phyloP scores from a whole-genome alignment of 2,329 filamentous ascomycete genomes.

The Fusarium oligoseptatum region DNA sequence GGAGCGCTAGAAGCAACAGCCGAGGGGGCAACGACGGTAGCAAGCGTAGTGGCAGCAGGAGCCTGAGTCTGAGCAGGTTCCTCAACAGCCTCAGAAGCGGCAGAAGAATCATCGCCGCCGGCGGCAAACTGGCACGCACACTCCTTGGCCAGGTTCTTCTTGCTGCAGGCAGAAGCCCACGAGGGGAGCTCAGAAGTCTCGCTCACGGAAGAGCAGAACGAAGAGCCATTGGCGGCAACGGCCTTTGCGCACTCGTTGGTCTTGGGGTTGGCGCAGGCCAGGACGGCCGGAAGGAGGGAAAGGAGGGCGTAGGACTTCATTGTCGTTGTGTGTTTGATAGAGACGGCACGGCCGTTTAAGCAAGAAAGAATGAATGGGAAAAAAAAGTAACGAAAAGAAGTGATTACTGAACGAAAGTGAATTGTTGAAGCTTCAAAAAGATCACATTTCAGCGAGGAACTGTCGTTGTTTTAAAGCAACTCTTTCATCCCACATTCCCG shows the following conservation, averaged over 20 bases:
- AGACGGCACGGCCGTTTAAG: constrained; percentile 33
- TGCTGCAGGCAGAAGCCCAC: constrained; percentile 49
- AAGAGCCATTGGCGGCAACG: constrained; percentile 29
- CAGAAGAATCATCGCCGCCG: constrained; percentile 30
- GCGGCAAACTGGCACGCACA: constrained; percentile 48
- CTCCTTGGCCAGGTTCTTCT: constrained; percentile 49
- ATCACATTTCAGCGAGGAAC: background rate
- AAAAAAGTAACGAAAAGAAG: constrained; percentile 16
- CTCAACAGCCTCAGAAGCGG: background rate
- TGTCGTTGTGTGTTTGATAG: constrained; percentile 2
- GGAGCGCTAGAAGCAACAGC: constrained; percentile 8
- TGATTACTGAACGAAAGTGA: constrained; percentile 15
- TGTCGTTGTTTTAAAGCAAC: constrained; percentile 15
- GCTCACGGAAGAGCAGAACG: constrained; percentile 36
- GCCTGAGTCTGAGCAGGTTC: constrained; percentile 9
- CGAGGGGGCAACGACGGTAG: constrained; percentile 29
- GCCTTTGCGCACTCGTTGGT: constrained; percentile 40
- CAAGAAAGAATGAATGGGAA: constrained; percentile 21
- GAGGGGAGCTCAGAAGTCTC: constrained; percentile 46
- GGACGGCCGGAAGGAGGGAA: constrained; percentile 39
- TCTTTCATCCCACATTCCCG: background rate
- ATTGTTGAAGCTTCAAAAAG: background rate
- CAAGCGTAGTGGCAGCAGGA: constrained; percentile 32
- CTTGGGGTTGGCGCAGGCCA: constrained; percentile 40
- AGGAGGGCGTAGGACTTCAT: constrained; percentile 42